Evolutionary conservation across 2,329 filamentous ascomycete species (phyloP), one percentile per base, ranked within the genome.

Genomic region (Ophiocordyceps australis): DNA sequence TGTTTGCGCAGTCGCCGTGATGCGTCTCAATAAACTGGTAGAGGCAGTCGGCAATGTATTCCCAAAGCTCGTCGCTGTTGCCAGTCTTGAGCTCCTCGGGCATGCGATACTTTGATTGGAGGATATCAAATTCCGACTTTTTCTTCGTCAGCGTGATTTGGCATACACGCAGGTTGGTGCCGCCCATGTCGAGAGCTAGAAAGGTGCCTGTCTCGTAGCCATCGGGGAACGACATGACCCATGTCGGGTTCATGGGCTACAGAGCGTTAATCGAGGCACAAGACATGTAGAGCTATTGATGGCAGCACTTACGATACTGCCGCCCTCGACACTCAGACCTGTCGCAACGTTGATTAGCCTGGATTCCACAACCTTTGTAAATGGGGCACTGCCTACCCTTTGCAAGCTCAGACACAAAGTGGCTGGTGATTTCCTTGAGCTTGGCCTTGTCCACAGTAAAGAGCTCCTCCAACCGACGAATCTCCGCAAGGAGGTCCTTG

Each of bases 181-280:
- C 86, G 30, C 86, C 86, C 78, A 95, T 91, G 46, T 95, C 86
- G 22, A 95, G 63, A 28, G 86, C 83, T 20, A 95, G 62, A 49
- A 74, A 93, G 10, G 76, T 89, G 32, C 86, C 86, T 7, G 73
- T 79, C 52, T 94, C 86, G 37, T 85, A 53, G 36, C 86, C 86
- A 45, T 76, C 77, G 14, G 86, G 86, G 50, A 82, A 82, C 24
- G 69, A 69, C 72, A 92, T 83, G 35, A 91, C 83, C 86, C 86
- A 94, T 29, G 85, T 92, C 31, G 86, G 79, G 56, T 94, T 94
- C 86, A 95, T 94, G 32, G 86, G 85, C 81, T 92, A 24, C 14
- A 10, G 3, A 10, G 11, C 10, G 14, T 23, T 17, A 23, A 15
- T 5, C 11, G 14, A 11, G 14, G 13, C 15, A 4, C 14, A 16